Conservation (phyloP, 2,329 filamentous ascomycete species). For the Magnaporthales sp. region DNA sequence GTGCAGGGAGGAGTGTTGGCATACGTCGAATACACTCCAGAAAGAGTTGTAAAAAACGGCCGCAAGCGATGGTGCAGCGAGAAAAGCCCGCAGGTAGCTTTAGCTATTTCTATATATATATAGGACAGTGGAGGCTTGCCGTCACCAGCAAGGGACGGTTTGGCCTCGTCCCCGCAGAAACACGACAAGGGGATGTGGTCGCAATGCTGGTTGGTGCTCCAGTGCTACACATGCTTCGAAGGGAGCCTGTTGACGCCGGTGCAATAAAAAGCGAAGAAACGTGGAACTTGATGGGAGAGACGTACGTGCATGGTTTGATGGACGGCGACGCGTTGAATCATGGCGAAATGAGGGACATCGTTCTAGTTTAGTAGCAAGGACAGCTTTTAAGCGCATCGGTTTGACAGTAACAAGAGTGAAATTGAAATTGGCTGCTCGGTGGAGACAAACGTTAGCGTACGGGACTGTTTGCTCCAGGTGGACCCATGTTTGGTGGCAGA, state of each 20-base stretch:
- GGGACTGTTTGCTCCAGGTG: no score
- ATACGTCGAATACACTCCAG: background rate
- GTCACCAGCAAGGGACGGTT: background rate
- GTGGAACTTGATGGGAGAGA: background rate
- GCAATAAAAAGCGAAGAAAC: background rate
- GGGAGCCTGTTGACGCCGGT: background rate
- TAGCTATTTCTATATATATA: background rate
- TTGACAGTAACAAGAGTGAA: no score
- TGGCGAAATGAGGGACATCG: background rate
- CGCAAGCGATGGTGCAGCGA: background rate
- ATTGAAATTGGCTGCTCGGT: no score
- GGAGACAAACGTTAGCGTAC: background rate
- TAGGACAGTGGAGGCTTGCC: background rate
- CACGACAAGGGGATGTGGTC: background rate
- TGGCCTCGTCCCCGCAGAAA: no score
- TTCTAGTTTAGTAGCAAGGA: no score
- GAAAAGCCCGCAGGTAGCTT: background rate
- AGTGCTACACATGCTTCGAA: background rate
- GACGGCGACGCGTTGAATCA: background rate
- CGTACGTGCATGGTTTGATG: background rate
- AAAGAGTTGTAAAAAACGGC: background rate
- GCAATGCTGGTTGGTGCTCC: background rate
- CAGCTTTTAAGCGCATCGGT: no score
- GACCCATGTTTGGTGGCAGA: background rate
- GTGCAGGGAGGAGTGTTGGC: background rate